These are phyloP conservation scores for Coemansia guatemalensis DNA, from an alignment of 192 early-diverging fungal species.

Conservation along the genomic window DNA sequence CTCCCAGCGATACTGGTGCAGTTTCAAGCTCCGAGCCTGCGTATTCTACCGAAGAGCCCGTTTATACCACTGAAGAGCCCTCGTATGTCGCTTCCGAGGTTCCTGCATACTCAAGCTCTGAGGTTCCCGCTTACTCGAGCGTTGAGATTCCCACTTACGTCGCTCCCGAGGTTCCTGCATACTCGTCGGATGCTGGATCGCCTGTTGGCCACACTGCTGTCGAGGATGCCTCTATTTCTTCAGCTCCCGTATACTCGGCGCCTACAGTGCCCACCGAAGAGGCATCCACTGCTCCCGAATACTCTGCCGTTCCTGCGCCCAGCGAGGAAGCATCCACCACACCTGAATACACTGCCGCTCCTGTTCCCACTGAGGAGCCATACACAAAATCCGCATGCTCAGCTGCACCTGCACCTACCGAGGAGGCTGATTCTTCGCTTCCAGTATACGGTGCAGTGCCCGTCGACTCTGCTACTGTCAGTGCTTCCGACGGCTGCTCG, in stretches of 20 bases:
- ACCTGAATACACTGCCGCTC: slow-evolving; percentile 3
- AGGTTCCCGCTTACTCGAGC: not conserved
- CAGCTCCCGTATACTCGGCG: slow-evolving; percentile 11
- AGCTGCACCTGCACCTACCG: not conserved
- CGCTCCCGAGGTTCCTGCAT: not conserved
- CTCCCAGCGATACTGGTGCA: not conserved
- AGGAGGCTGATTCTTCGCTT: slow-evolving; percentile 8
- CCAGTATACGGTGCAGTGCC: not conserved
- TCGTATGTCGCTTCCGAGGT: too few species aligned
- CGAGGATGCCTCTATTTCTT: slow-evolving; percentile 3
- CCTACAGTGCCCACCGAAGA: slow-evolving; percentile 3
- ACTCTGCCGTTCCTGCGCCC: not conserved
- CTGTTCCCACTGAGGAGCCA: not conserved
- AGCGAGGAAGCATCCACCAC: not conserved
- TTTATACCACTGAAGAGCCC: not conserved
- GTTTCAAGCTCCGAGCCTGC: not conserved
- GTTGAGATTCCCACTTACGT: not conserved
- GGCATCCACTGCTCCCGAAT: not conserved
- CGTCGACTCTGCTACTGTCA: not conserved
- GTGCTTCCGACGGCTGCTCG: slow-evolving; percentile 11
- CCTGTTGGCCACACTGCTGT: slow-evolving; percentile 4
- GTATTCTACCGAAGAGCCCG: not conserved
- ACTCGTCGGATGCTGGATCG: not conserved
- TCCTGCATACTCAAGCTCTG: not conserved
- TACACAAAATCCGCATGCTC: not conserved